phyloP scores from a whole-genome alignment of 495 filamentous ascomycete genomes.

The Ascodesmis nigricans region DNA sequence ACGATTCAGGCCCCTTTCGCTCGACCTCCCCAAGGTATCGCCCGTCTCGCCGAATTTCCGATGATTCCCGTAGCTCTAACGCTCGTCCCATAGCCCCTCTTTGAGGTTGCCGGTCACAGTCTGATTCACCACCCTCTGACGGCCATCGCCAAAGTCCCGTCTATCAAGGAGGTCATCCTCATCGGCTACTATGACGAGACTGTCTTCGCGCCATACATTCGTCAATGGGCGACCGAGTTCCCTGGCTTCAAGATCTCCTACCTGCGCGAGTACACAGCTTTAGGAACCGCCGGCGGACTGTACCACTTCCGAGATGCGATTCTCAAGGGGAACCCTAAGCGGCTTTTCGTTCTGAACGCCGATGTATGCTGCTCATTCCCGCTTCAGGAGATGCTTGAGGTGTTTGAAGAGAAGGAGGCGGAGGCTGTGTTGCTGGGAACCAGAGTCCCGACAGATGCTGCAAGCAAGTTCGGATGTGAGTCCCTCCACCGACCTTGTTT shows the following conservation, averaged over 20 bases:
- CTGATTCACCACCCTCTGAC: constrained; percentile 95
- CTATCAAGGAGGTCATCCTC: constrained; percentile 86
- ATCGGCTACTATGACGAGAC: constrained; percentile 97
- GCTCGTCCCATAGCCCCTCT: constrained; percentile 52
- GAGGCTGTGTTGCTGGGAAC: constrained; percentile 96
- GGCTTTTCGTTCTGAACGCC: constrained; percentile 91
- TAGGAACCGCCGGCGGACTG: constrained; percentile 87
- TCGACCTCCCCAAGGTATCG: constrained; percentile 87
- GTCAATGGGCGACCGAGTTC: constrained; percentile 62
- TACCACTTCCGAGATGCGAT: constrained; percentile 99
- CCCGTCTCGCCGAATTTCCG: constrained; percentile 3
- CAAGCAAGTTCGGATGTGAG: constrained; percentile 76
- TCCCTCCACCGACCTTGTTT: background rate
- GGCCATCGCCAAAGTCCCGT: constrained; percentile 74
- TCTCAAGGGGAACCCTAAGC: constrained; percentile 81
- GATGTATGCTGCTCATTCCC: constrained; percentile 99
- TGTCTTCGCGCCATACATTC: constrained; percentile 95
- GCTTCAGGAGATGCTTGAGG: constrained; percentile 46
- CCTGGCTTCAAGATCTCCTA: constrained; percentile 84
- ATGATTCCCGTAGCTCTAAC: constrained; percentile 9
- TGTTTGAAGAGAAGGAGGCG: constrained; percentile 88
- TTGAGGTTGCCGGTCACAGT: constrained; percentile 93
- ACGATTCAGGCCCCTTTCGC: constrained; percentile 81
- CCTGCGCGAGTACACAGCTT: constrained; percentile 88
- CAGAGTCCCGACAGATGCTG: constrained; percentile 72